Conservation (phyloP, 768 basidiomycete genomes). For the Lanmaoa rubissima region DNA sequence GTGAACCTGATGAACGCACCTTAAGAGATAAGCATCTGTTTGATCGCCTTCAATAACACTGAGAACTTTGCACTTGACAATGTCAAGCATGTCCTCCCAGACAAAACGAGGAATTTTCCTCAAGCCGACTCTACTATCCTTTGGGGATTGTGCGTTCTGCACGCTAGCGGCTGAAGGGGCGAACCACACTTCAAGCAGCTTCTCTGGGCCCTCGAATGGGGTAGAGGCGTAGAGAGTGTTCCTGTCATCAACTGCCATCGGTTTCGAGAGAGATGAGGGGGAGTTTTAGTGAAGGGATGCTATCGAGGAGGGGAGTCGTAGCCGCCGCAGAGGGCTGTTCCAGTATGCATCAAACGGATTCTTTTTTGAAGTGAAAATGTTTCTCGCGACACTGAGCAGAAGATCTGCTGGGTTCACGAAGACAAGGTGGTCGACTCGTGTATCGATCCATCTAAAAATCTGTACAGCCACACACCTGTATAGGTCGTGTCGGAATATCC, state of each 20-base stretch:
- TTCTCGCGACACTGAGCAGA: slow-evolving; percentile 17
- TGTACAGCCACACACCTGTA: slow-evolving; percentile 28
- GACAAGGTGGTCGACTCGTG: slow-evolving; percentile 11
- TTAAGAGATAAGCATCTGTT: slow-evolving; percentile 92
- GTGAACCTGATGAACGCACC: slow-evolving; percentile 48
- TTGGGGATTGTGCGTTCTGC: slow-evolving; percentile 40
- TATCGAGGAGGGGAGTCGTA: slow-evolving; percentile 45
- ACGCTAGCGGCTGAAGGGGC: slow-evolving; percentile 68
- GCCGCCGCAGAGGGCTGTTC: slow-evolving; percentile 35
- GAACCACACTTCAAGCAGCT: slow-evolving; percentile 97
- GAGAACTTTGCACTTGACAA: slow-evolving; percentile 95
- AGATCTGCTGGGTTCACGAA: slow-evolving; percentile 17
- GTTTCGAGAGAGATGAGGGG: background rate
- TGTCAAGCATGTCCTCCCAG: slow-evolving; percentile 98
- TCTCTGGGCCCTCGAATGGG: slow-evolving; percentile 92
- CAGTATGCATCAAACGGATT: slow-evolving; percentile 45
- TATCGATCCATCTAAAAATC: slow-evolving; percentile 12
- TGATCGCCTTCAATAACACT: slow-evolving; percentile 87
- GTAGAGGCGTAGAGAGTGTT: slow-evolving; percentile 33
- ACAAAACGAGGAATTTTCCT: slow-evolving; percentile 67
- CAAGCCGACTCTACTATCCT: slow-evolving; percentile 61
- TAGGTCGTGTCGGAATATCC: slow-evolving; percentile 14
- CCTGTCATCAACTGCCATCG: slow-evolving; percentile 28
- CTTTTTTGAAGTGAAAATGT: slow-evolving; percentile 10
- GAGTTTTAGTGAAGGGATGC: slow-evolving; percentile 35